Base-by-base conservation (phyloP, 164 flowering plant genomes). In the Dillenia suffruticosa region DNA sequence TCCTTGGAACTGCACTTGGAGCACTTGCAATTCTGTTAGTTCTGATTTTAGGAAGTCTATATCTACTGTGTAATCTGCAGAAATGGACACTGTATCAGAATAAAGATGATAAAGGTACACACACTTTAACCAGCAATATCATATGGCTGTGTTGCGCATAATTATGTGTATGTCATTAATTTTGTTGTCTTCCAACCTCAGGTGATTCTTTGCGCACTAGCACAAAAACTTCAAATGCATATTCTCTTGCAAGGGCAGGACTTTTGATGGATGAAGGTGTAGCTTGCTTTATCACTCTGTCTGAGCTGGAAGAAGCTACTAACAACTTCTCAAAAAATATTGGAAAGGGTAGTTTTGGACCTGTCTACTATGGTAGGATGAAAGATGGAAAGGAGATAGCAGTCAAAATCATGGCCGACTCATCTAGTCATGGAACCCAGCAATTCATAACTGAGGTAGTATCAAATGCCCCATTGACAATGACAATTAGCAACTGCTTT, bases 341-440 rank as follows among this genome's bases (percentile, higher is more conserved):
- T 66, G 98, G 98, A 48, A 79, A 82, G 76, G 97, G 98, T 60
- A 88, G 98, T 70, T 93, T 88, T 74, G 98, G 98, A n/a, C 81
- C 89, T 32, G 98, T 93, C 51, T 93, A 84, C 74, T 85, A 90
- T 76, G 97, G 98, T 8, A 89, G 72, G 68, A 81, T 93, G 90
- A 81, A 77, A 72, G 97, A 90, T 62, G 92, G 90, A 53, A 90
- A 84, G 65, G 98, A 93, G 72, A 79, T 93, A 9, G 98, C 98
- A 49, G 97, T 87, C 11, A 90, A 93, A 79, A 76, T 80, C 64
- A 84, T 84, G 88, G 87, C 89, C 55, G 96, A 88, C 54, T 71
- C 84, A 64, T 81, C 91, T 51, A 81, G 73, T 72, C 90, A 93
- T 67, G 84, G 85, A 43, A 83, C 81, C 55, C 76, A 77, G 56